Evolutionary conservation across 495 filamentous ascomycete species (phyloP).

Genomic region (Penicillium steckii): DNA sequence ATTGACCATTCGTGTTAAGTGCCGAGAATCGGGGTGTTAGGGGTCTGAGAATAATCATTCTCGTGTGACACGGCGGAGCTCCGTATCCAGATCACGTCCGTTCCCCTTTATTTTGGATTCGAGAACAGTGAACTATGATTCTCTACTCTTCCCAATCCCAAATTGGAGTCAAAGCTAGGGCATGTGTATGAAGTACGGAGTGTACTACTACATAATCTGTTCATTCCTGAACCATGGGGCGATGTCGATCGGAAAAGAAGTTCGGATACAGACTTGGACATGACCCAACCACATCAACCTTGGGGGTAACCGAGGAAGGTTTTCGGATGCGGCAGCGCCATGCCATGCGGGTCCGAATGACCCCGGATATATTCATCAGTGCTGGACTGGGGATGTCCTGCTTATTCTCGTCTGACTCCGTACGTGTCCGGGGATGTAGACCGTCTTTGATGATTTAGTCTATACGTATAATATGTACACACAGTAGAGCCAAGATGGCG

Average conservation of each 20-base stretch:
- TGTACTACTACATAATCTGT: no score
- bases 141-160: no score
- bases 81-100: not conserved
- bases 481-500: constrained; percentile 1
- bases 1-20: not conserved
- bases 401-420: not conserved
- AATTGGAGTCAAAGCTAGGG: not conserved
- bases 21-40: not conserved
- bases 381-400: not conserved
- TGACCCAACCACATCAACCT: not conserved
- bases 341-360: not conserved
- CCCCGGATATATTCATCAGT: not conserved
- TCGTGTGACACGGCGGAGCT: not conserved
- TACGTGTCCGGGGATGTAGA: not conserved
- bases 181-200: no score
- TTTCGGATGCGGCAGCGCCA: not conserved
- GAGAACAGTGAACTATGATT: not conserved
- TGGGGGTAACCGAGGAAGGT: not conserved
- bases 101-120: not conserved
- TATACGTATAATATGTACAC: no score
- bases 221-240: not conserved
- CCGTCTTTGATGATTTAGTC: not conserved
- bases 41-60: not conserved
- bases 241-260: not conserved
- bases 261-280: not conserved